Conservation (phyloP, 176 grass and related monocot genomes). For the Miscanthus lutarioriparius region DNA sequence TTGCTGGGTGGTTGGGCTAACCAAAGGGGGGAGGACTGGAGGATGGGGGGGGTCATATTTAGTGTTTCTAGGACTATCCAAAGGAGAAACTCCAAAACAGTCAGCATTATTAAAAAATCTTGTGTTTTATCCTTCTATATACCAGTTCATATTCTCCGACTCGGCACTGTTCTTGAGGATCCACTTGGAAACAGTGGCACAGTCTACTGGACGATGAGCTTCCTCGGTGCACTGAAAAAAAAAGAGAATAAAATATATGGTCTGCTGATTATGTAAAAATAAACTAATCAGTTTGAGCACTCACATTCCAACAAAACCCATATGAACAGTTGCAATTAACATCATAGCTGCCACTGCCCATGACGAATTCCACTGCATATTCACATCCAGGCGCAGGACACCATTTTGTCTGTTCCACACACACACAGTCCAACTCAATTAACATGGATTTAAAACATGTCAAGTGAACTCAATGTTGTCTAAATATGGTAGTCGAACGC, state of each 20-base stretch:
- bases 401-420: slow-evolving; percentile 90
- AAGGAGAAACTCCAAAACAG: slow-evolving; percentile 4
- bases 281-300: slow-evolving; percentile 25
- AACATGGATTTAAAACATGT: slow-evolving; percentile 21
- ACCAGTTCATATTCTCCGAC: slow-evolving; percentile 99
- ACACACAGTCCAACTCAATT: slow-evolving; percentile 34
- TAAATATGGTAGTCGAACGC: slow-evolving; percentile 5
- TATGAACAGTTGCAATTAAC: slow-evolving; percentile 90
- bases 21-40: neutral
- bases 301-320: slow-evolving; percentile 96
- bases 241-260: slow-evolving; percentile 30
- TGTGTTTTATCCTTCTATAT: slow-evolving; percentile 41
- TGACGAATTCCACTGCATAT: slow-evolving; percentile 91
- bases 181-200: slow-evolving; percentile 96
- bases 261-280: slow-evolving; percentile 21
- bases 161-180: slow-evolving; percentile 97
- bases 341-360: slow-evolving; percentile 93
- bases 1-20: neutral
- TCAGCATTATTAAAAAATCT: neutral
- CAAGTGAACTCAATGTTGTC: neutral
- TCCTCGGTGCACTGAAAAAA: slow-evolving; percentile 85
- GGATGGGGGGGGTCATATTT: neutral
- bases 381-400: slow-evolving; percentile 99
- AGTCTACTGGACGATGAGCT: slow-evolving; percentile 98
- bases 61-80: neutral